A percentile compares a stretch with the other conserved stretches of the same genome.
These are phyloP conservation scores for Bipolaris gigantea DNA, from an alignment of 2,329 filamentous ascomycete genomes.

Conservation along the genomic window DNA sequence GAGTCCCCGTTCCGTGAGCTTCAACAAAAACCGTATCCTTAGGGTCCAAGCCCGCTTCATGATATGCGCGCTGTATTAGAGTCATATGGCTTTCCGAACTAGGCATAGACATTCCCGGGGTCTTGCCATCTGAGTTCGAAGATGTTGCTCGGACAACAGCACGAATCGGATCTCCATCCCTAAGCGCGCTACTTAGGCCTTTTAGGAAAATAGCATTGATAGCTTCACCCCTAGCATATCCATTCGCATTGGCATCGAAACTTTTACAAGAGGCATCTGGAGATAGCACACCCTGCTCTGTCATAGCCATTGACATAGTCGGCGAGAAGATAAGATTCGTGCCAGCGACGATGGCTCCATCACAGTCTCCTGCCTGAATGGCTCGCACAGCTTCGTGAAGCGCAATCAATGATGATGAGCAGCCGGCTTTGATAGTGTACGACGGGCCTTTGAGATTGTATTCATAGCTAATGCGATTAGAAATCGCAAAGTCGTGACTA, in stretches of 20 bases:
- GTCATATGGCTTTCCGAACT: neutral
- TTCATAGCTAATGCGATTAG: constrained; percentile 33
- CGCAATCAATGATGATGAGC: neutral
- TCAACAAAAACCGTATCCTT: constrained; percentile 37
- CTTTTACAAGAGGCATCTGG: neutral
- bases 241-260: neutral
- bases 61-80: neutral
- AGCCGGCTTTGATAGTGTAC: neutral
- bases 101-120: neutral
- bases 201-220: neutral
- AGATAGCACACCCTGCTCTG: constrained; percentile 16
- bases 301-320: neutral
- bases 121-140: constrained; percentile 23
- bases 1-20: constrained; percentile 52
- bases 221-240: neutral
- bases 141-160: constrained; percentile 34
- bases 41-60: neutral
- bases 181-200: neutral
- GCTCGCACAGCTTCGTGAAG: neutral
- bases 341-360: constrained; percentile 21
- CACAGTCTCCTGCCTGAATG: constrained; percentile 9
- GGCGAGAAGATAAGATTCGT: constrained; percentile 19
- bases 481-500: constrained; percentile 19
- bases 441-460: constrained; percentile 13
- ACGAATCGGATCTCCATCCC: constrained; percentile 29